A percentile compares a stretch with the other conserved stretches of the same genome.
These are phyloP conservation scores for Yamadazyma dushanensis DNA, from an alignment of 1,139 yeast genomes.

Conservation along the genomic window DNA sequence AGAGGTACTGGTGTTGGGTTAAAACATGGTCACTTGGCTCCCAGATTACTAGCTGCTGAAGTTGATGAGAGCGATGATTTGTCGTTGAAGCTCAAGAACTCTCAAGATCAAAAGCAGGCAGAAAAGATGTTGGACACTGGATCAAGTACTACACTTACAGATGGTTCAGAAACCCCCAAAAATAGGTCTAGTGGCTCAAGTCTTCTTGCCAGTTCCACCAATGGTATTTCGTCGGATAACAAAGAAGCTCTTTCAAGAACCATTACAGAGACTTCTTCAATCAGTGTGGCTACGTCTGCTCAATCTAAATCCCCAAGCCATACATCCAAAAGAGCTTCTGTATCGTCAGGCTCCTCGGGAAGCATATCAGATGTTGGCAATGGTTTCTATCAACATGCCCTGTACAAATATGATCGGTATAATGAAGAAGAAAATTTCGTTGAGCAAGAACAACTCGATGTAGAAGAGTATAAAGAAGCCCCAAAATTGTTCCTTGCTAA, in stretches of 20 bases:
- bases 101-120: neutral
- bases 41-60: conserved; percentile 75
- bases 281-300: conserved; percentile 3
- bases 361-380: conserved; percentile 22
- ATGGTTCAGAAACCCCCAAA: conserved; percentile 9
- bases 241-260: conserved; percentile 32
- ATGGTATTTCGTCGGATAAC: conserved; percentile 12
- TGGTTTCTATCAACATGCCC: conserved; percentile 48
- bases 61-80: conserved; percentile 62
- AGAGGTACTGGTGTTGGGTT: conserved; percentile 57
- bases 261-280: conserved; percentile 27
- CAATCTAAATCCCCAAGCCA: conserved; percentile 6
- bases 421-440: conserved; percentile 1
- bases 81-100: conserved; percentile 8
- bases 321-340: conserved; percentile 10
- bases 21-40: conserved; percentile 72
- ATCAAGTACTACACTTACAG: conserved; percentile 4
- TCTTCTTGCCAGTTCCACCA: conserved; percentile 10
- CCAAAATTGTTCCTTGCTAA: conserved; percentile 66
- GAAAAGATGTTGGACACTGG: neutral
- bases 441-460: conserved; percentile 22
- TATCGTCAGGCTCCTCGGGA: conserved; percentile 18
- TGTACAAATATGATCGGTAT: conserved; percentile 33
- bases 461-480: conserved; percentile 33
- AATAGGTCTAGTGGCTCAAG: conserved; percentile 26